These are phyloP conservation scores for Actinomucor elegans DNA, from an alignment of 371 early-diverging fungal genomes.

Conservation along the genomic window DNA sequence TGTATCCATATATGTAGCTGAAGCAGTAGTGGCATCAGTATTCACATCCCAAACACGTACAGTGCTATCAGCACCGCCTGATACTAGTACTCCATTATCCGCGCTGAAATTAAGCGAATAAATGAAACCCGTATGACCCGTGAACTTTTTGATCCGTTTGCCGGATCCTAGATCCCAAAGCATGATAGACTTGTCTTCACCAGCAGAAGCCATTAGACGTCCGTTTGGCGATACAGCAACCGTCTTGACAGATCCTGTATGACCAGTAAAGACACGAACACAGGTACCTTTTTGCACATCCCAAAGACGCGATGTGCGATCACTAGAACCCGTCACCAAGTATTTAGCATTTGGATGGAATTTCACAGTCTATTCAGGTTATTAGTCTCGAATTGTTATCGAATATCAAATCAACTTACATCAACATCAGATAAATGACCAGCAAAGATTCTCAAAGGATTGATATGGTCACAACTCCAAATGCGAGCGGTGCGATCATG, in stretches of 20 bases:
- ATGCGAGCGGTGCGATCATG: constrained; percentile 97
- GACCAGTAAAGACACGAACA: constrained; percentile 94
- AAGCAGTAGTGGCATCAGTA: constrained; percentile 35
- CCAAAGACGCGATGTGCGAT: constrained; percentile 96
- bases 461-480: constrained; percentile 95
- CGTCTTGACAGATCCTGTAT: constrained; percentile 83
- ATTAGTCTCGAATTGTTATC: neutral
- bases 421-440: constrained; percentile 99
- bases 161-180: constrained; percentile 98
- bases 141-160: constrained; percentile 74
- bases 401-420: constrained; percentile 44
- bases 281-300: constrained; percentile 91
- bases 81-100: constrained; percentile 84
- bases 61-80: constrained; percentile 92
- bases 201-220: constrained; percentile 86
- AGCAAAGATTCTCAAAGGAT: constrained; percentile 96
- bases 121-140: constrained; percentile 87
- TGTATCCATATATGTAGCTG: constrained; percentile 11
- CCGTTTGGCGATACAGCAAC: constrained; percentile 97
- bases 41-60: constrained; percentile 96
- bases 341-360: constrained; percentile 99
- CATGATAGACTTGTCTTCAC: constrained; percentile 83
- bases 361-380: constrained; percentile 66
- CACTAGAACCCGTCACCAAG: constrained; percentile 93
- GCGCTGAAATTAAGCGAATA: constrained; percentile 88